These are phyloP conservation scores for Durio zibethinus DNA, from an alignment of 345 rosid species.

Conservation along the genomic window DNA sequence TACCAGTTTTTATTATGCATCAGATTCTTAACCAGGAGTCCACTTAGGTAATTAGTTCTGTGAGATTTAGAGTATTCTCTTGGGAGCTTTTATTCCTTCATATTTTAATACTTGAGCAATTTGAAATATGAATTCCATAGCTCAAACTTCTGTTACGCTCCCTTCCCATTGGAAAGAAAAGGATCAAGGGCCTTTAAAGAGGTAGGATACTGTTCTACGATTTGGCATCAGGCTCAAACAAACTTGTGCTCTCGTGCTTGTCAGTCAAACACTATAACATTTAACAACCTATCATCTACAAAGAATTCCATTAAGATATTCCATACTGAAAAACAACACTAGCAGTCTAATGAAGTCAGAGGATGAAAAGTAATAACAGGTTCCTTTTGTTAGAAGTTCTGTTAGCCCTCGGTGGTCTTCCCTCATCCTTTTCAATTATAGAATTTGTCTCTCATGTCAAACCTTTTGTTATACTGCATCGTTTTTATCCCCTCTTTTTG, in stretches of 20 bases:
- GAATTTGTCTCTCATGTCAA: neutral
- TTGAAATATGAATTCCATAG: neutral
- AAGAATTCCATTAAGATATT: neutral
- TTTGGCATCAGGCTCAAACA: neutral
- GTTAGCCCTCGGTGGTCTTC: neutral
- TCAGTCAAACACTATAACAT: neutral
- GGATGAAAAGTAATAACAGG: neutral
- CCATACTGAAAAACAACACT: neutral
- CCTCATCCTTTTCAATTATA: neutral
- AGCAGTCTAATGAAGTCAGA: neutral
- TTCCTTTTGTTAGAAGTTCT: neutral
- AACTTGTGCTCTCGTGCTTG: conserved; percentile 2
- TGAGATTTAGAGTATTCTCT: neutral
- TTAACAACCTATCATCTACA: neutral
- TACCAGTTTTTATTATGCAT: neutral
- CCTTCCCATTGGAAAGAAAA: neutral
- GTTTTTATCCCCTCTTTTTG: conserved; percentile 18
- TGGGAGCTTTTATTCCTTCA: neutral
- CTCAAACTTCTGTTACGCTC: neutral
- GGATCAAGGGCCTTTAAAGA: neutral
- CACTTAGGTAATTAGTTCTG: neutral
- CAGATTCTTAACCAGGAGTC: neutral
- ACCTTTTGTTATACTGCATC: neutral
- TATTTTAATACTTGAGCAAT: neutral
- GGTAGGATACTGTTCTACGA: neutral